Evolutionary conservation across 129 eudicot genomes (phyloP), one percentile per base, ranked within the genome.

Genomic region (Helichrysum umbraculigerum): DNA sequence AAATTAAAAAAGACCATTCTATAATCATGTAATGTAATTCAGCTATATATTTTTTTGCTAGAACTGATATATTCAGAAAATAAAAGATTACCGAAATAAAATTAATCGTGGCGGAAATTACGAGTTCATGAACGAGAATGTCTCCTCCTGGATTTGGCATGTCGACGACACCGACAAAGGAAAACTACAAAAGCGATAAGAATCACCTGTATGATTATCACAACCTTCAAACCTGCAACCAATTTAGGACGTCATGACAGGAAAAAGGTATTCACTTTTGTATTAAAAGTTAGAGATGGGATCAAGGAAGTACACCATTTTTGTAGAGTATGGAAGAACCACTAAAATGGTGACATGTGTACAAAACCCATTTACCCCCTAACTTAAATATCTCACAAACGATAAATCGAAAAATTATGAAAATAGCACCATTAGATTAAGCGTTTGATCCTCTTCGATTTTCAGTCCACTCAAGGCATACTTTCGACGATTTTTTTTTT

Each of bases 141-240:
- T 79, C 91, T 80, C 81, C 93, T 88, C 81, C 86, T 91, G 47
- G 85, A 82, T 63, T 76, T 88, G 21, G 41, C 68, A 62, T 89
- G 93, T 28, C 90, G 70, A 66, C 86, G 79, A 76, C 66, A 72
- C 59, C 68, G 71, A 51, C 84, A 70, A 66, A 86, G 84, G 62
- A 76, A 86, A 79, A 84, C 76, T 37, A 85, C 61, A 75, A 84
- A 50, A 61, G 82, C 37, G 17, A 91, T 67, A 63, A 91, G 66
- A 73, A 77, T 79, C 66, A 87, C 89, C 74, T 94, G 98, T 74
- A 86, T 35, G 33, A 84, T 20, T 68, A 85, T 83, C 74, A 91
- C 54, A 44, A 84, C 77, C 91, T 88, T 87, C 90, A 91, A 61
- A 80, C 97, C 98, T 94, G 91, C 37, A 84, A 80, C 65, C 81